A percentile compares a stretch with the other conserved stretches of the same genome.
phyloP scores from a whole-genome alignment of 257 asterid genomes.

The Ligustrum vulgare region DNA sequence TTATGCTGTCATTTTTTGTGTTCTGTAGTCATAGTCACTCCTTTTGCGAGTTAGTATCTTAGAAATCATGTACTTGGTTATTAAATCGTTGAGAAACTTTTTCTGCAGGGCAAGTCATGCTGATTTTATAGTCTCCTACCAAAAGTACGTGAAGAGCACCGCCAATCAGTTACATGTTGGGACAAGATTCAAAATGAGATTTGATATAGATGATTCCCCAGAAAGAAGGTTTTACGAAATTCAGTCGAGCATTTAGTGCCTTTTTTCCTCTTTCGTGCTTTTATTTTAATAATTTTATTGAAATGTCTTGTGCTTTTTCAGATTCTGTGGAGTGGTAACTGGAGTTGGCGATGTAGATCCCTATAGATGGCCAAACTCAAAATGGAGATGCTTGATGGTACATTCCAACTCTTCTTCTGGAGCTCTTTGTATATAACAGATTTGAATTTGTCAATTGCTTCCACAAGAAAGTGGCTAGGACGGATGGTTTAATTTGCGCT shows the following conservation, averaged over 20 bases:
- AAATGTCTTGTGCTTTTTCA: conserved; percentile 36
- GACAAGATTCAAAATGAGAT: conserved; percentile 78
- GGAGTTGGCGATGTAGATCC: conserved; percentile 80
- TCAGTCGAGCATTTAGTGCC: not conserved
- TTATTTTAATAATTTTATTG: conserved; percentile 7
- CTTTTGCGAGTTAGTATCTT: not conserved
- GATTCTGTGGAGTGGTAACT: conserved; percentile 92
- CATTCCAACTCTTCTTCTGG: conserved; percentile 20
- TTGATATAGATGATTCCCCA: conserved; percentile 88
- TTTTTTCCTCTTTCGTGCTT: conserved; percentile 6
- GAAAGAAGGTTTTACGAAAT: conserved; percentile 66
- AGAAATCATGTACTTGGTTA: not conserved
- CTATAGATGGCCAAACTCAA: conserved; percentile 83
- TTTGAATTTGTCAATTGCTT: not conserved
- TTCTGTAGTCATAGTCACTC: not conserved
- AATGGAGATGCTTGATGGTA: conserved; percentile 93
- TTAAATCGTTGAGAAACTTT: not conserved
- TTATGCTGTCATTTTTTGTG: not conserved
- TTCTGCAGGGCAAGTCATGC: conserved; percentile 71
- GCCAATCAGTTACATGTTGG: conserved; percentile 61
- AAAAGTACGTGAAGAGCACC: conserved; percentile 62
- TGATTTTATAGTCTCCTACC: conserved; percentile 73
- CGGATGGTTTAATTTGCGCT: not conserved
- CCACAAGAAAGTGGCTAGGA: not conserved
- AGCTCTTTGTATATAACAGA: not conserved